phyloP scores from a whole-genome alignment of 2,329 filamentous ascomycete species.

The Leptosphaerulina australis region DNA sequence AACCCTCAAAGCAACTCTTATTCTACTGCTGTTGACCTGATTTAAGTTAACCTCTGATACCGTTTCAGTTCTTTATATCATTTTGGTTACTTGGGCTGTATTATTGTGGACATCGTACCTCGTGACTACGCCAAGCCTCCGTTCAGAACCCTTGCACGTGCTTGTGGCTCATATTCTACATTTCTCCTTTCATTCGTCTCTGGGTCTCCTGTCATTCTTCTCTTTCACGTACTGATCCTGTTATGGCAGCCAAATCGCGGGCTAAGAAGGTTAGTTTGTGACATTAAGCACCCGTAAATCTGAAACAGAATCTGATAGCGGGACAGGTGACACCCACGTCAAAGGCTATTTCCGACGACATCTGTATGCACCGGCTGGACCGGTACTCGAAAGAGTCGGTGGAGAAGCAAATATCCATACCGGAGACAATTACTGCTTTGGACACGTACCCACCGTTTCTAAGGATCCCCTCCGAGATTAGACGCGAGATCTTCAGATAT shows the following conservation, averaged over 20 bases:
- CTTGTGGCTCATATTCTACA: not conserved
- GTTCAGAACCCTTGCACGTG: constrained; percentile 11
- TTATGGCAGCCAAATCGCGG: constrained; percentile 45
- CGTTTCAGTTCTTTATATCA: not conserved
- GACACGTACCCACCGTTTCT: constrained; percentile 47
- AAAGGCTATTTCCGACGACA: constrained; percentile 33
- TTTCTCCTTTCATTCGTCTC: not conserved
- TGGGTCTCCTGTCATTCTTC: constrained; percentile 6
- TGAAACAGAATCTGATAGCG: constrained; percentile 26
- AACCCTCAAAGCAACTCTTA: not conserved
- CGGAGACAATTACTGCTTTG: constrained; percentile 45
- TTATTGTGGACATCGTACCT: not conserved
- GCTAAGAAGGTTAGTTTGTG: constrained; percentile 42
- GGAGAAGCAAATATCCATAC: constrained; percentile 45
- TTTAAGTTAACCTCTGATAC: not conserved
- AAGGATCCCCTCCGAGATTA: constrained; percentile 48
- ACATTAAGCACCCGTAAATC: constrained; percentile 3
- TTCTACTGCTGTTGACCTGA: not conserved
- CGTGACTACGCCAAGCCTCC: constrained; percentile 15
- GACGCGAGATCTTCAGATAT: constrained; percentile 48
- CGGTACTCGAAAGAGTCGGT: constrained; percentile 40
- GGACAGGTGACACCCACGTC: constrained; percentile 38
- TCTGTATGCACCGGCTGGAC: constrained; percentile 32
- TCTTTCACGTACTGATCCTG: not conserved
- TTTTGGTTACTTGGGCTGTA: not conserved